Conservation (phyloP, 2,329 filamentous ascomycete species). For the Fusarium duplospermum region DNA sequence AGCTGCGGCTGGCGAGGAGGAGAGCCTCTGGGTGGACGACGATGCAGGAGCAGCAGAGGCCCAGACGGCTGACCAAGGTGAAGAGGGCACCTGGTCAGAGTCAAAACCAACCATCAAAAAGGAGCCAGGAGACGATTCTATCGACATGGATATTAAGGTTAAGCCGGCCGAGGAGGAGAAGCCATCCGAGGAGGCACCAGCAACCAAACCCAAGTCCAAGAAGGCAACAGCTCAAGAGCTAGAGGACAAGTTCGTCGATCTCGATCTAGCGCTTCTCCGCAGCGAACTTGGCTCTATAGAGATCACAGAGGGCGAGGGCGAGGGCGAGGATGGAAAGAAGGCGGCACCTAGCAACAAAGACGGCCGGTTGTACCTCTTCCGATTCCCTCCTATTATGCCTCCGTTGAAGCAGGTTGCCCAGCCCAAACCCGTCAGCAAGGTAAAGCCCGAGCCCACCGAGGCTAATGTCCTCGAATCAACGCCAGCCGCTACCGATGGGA, state of each 20-base stretch:
- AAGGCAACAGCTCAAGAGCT: slow-evolving; percentile 48
- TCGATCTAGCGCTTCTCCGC: slow-evolving; percentile 56
- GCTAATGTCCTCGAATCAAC: slow-evolving; percentile 52
- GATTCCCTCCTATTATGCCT: slow-evolving; percentile 72
- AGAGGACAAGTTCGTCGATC: slow-evolving; percentile 54
- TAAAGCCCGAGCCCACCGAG: slow-evolving; percentile 58
- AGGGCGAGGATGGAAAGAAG: slow-evolving; percentile 43
- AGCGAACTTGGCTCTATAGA: slow-evolving; percentile 56
- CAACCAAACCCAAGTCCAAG: slow-evolving; percentile 44
- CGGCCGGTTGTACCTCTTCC: slow-evolving; percentile 72
- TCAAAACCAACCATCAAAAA: slow-evolving; percentile 55
- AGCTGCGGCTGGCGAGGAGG: slow-evolving; percentile 51
- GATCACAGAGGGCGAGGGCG: slow-evolving; percentile 40
- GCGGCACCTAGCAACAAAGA: slow-evolving; percentile 56
- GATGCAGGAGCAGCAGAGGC: slow-evolving; percentile 45
- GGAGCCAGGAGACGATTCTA: slow-evolving; percentile 57
- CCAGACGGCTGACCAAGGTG: slow-evolving; percentile 45
- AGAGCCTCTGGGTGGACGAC: slow-evolving; percentile 59
- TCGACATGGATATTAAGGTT: slow-evolving; percentile 54
- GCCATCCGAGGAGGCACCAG: slow-evolving; percentile 37
- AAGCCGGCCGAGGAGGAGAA: slow-evolving; percentile 41
- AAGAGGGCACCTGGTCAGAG: slow-evolving; percentile 56
- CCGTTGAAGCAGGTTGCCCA: slow-evolving; percentile 56
- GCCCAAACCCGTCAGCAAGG: slow-evolving; percentile 40
- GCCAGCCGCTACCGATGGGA: slow-evolving; percentile 35